Percentiles rank a stretch among this genome's conserved stretches.
Conservation (phyloP, 805 yeast genomes). For the Candida quercuum region DNA sequence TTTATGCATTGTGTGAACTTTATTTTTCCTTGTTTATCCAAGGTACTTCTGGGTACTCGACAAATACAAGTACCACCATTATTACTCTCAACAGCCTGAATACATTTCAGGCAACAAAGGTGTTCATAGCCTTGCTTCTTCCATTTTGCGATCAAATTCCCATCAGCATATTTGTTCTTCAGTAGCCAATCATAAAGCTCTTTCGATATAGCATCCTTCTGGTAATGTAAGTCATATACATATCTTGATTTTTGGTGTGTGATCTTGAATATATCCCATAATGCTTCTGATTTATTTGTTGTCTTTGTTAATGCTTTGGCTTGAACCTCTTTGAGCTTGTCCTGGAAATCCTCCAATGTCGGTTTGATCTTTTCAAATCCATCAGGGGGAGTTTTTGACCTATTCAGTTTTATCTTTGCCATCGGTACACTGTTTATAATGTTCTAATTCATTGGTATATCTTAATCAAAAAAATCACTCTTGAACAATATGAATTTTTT, state of each 20-base stretch:
- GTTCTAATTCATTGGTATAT: too few relatives aligned
- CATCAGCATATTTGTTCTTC: constrained; percentile 61
- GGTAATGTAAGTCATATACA: constrained; percentile 67
- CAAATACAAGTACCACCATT: constrained; percentile 77
- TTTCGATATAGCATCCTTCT: constrained; percentile 57
- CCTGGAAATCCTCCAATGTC: constrained; percentile 54
- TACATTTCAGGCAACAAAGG: constrained; percentile 78
- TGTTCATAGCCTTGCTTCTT: constrained; percentile 81
- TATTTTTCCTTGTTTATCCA: constrained; percentile 29
- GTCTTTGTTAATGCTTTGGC: constrained; percentile 32
- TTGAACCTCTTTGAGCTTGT: constrained; percentile 51
- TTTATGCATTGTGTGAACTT: constrained; percentile 57
- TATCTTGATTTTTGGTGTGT: constrained; percentile 74
- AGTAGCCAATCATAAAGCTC: constrained; percentile 73
- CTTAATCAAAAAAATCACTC: too few relatives aligned
- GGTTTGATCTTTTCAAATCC: constrained; percentile 70
- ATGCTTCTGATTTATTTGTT: constrained; percentile 44
- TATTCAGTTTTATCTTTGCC: constrained; percentile 40
- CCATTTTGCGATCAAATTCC: constrained; percentile 76
- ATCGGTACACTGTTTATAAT: constrained; percentile 20
- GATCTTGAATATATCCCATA: constrained; percentile 69
- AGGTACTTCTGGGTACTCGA: constrained; percentile 66
- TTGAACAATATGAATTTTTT: too few relatives aligned
- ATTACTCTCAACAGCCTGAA: constrained; percentile 53
- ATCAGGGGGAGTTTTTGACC: constrained; percentile 56